Conservation (phyloP, 2,329 filamentous ascomycete species). For the Cladobotryum protrusum region DNA sequence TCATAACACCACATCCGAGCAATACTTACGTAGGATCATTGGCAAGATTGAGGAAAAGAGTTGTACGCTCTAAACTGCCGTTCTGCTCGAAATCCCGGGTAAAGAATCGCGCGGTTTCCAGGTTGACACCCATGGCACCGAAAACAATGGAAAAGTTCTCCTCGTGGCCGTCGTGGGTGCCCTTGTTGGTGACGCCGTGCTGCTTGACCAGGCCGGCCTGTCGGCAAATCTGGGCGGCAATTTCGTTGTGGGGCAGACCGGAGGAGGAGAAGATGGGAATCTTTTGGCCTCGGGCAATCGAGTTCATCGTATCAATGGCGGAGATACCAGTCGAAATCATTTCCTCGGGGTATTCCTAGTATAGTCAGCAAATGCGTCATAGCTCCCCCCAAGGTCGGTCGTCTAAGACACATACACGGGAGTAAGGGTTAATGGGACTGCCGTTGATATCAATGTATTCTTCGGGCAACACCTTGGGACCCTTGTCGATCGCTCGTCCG, state of each 20-base stretch:
- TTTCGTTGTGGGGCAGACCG: conserved; percentile 98
- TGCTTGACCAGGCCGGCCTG: conserved; percentile 86
- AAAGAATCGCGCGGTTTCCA: conserved; percentile 98
- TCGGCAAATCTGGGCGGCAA: conserved; percentile 96
- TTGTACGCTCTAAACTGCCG: conserved; percentile 94
- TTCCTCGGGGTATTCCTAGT: conserved; percentile 92
- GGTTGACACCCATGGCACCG: conserved; percentile 99
- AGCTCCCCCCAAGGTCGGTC: background rate
- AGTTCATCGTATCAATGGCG: conserved; percentile 97
- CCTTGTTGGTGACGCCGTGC: conserved; percentile 78
- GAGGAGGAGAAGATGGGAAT: conserved; percentile 98
- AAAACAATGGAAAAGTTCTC: conserved; percentile 99
- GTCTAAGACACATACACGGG: conserved; percentile 55
- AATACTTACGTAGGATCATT: conserved; percentile 91
- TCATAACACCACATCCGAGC: background rate
- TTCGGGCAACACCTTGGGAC: conserved; percentile 94
- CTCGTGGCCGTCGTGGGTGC: conserved; percentile 90
- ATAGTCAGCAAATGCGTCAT: conserved; percentile 7
- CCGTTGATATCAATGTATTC: conserved; percentile 99
- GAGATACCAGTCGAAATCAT: conserved; percentile 99
- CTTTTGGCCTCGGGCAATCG: conserved; percentile 97
- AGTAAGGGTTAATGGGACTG: conserved; percentile 96
- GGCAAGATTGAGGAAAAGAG: conserved; percentile 96
- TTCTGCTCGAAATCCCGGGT: conserved; percentile 99
- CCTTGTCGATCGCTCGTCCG: conserved; percentile 96